Evolutionary conservation across 805 yeast species (phyloP), one percentile per base, ranked within the genome.

Genomic region (Candida pini): DNA sequence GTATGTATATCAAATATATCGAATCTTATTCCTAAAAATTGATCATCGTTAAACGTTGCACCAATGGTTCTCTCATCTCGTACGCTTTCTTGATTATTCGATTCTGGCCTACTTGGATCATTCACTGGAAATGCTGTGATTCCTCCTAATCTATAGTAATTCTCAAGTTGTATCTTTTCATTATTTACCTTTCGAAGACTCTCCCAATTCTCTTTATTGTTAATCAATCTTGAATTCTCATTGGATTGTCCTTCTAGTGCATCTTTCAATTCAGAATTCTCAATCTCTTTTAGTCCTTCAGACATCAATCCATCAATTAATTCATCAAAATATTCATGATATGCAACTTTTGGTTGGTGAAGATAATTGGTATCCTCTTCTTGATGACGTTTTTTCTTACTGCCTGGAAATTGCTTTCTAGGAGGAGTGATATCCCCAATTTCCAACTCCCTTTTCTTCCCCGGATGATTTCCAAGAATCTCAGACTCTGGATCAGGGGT

Each of bases 41-140:
- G 49, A 9, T 59, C 63, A n/a, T n/a, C n/a, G n/a, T n/a, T n/a
- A n/a, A n/a, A n/a, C n/a, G n/a, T n/a, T n/a, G n/a, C 9, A 9
- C 53, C 49, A 8, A 58, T 63, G 6, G 42, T 34, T 0, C 44
- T 37, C 9, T 48, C 60, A 12, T 33, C 30, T 13, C 31, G 14
- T 12, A 6, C 16, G 9, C n/a, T 20, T 4, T 22, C 28, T 2
- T 6, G 3, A n/a, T 17, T 13, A 7, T 18, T 21, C 9, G 7
- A 14, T 26, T 12, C 17, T 19, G 18, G 6, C 19, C 27, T 18
- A 9, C 26, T 29, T 6, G 62, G 57, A 36, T 58, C 60, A 41
- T 69, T 69, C 27, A 74, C 59, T 1, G 76, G 74, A 35, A 74
- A 74, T 0, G 69, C 69, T 0, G 79, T 73, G 20, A 69, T 47